Evolutionary conservation across 169 alveolate species (phyloP).

Genomic region (Eimeria brunetti): DNA sequence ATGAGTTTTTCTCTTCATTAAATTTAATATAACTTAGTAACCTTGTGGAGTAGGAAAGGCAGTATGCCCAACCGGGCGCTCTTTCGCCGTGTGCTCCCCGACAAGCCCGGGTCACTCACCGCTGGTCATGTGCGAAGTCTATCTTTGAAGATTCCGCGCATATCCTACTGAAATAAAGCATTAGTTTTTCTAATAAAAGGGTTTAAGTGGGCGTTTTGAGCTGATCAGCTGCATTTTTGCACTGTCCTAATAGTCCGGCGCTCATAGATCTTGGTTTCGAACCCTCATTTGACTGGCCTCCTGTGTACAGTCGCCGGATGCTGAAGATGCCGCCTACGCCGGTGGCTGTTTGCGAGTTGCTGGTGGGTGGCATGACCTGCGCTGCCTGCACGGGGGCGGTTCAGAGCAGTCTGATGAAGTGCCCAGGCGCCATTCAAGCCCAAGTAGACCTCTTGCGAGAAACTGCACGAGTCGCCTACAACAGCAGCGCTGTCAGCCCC

Average conservation of each 20-base stretch:
- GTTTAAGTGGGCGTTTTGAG: neutral
- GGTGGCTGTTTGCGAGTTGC: conserved; percentile 48
- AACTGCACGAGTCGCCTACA: conserved; percentile 43
- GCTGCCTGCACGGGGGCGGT: conserved; percentile 71
- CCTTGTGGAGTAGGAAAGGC: neutral
- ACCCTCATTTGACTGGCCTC: neutral
- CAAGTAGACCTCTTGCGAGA: conserved; percentile 48
- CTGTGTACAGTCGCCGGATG: too few species aligned
- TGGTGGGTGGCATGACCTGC: conserved; percentile 74
- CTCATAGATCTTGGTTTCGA: neutral
- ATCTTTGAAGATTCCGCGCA: neutral
- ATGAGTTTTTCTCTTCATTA: neutral
- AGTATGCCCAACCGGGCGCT: neutral
- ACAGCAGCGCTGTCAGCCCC: neutral
- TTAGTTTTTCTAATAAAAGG: neutral
- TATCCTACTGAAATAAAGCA: neutral
- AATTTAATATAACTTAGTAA: neutral
- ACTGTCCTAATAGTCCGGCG: neutral
- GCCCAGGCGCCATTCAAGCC: conserved; percentile 27
- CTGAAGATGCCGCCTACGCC: neutral
- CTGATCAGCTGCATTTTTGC: neutral
- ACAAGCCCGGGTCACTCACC: conserved; percentile 25
- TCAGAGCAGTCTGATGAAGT: conserved; percentile 2
- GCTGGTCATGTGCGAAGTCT: conserved; percentile 14
- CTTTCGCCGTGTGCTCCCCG: conserved; percentile 2